Conservation (phyloP, 768 basidiomycete species). For the Kwoniella sp. region DNA sequence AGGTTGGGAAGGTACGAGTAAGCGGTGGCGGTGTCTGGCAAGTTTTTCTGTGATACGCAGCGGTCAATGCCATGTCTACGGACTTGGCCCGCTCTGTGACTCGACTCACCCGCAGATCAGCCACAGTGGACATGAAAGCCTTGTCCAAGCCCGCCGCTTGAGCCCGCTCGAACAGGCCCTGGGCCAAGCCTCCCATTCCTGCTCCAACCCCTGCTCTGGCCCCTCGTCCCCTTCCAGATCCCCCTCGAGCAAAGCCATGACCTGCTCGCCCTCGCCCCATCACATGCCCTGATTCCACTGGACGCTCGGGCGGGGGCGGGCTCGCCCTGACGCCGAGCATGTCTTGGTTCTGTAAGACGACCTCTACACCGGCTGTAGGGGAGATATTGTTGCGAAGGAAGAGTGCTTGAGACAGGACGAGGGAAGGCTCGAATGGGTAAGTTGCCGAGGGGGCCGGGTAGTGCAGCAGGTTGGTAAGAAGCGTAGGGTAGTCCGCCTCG, state of each 20-base stretch:
- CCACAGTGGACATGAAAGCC: conserved; percentile 46
- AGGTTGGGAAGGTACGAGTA: conserved; percentile 46
- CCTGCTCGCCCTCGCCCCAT: not conserved
- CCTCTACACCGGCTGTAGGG: conserved; percentile 68
- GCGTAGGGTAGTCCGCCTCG: conserved; percentile 75
- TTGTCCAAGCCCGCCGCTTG: conserved; percentile 55
- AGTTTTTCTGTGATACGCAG: conserved; percentile 61
- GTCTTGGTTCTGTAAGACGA: conserved; percentile 77
- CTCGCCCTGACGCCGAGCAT: conserved; percentile 59
- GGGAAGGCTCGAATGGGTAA: conserved; percentile 48
- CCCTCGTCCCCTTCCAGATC: conserved; percentile 44
- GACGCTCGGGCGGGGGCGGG: conserved; percentile 51
- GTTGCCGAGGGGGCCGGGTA: conserved; percentile 63
- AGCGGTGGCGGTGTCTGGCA: conserved; percentile 71
- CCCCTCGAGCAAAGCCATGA: conserved; percentile 48
- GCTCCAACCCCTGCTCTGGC: conserved; percentile 1
- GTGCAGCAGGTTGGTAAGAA: conserved; percentile 76
- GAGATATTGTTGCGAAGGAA: conserved; percentile 70
- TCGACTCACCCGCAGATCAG: conserved; percentile 43
- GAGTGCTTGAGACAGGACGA: conserved; percentile 79
- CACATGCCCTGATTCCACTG: not conserved
- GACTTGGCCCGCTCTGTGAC: not conserved
- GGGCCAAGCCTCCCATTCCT: conserved; percentile 43
- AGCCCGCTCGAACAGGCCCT: conserved; percentile 46
- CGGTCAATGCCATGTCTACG: too few species aligned